Conservation (phyloP, 2,329 filamentous ascomycete genomes). For the Plectosphaerella sp. region DNA sequence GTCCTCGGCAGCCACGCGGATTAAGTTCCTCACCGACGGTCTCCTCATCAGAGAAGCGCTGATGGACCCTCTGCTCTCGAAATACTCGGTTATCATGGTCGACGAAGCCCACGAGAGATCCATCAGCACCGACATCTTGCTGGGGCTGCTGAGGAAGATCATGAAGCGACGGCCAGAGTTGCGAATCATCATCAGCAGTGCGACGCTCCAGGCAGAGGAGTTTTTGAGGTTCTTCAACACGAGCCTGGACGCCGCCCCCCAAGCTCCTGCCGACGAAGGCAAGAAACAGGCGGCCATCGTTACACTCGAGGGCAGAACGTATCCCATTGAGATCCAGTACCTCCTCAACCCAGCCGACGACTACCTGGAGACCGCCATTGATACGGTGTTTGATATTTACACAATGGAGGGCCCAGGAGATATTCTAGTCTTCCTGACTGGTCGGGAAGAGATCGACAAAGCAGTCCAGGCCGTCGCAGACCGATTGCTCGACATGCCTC, state of each 20-base stretch:
- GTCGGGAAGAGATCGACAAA: constrained; percentile 86
- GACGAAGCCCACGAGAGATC: constrained; percentile 96
- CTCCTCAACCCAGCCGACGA: constrained; percentile 74
- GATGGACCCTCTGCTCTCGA: constrained; percentile 83
- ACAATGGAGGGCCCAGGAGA: constrained; percentile 76
- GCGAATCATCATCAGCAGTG: constrained; percentile 86
- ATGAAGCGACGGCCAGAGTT: constrained; percentile 73
- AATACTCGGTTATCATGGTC: constrained; percentile 95
- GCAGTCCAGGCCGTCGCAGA: constrained; percentile 65
- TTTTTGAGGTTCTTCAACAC: constrained; percentile 73
- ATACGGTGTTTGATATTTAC: constrained; percentile 86
- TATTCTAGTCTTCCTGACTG: constrained; percentile 86
- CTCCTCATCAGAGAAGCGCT: constrained; percentile 87
- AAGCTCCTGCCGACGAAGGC: background rate
- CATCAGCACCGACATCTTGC: constrained; percentile 83
- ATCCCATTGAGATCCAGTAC: constrained; percentile 84
- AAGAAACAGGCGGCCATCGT: constrained; percentile 51
- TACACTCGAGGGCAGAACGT: constrained; percentile 81
- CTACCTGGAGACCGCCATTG: constrained; percentile 78
- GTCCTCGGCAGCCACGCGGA: constrained; percentile 76
- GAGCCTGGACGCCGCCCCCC: constrained; percentile 7
- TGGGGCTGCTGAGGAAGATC: constrained; percentile 91
- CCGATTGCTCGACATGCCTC: constrained; percentile 12
- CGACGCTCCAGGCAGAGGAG: constrained; percentile 83
- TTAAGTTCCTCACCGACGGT: constrained; percentile 95